Conservation (phyloP, 208 protist genomes). For the Crithidia mellificae region DNA sequence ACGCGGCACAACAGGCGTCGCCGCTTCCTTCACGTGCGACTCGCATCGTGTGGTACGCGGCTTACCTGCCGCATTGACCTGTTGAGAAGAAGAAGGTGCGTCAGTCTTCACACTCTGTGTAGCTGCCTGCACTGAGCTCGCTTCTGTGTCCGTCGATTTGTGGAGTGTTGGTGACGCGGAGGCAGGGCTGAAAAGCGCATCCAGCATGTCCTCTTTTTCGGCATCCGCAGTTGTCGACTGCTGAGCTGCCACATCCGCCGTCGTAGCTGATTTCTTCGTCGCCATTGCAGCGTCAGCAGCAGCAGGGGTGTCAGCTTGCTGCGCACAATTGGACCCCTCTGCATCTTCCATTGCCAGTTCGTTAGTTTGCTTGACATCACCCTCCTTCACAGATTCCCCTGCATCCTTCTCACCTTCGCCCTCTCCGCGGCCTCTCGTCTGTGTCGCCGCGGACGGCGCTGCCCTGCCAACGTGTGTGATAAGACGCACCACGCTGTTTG, state of each 20-base stretch:
- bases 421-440: background rate
- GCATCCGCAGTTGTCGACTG: background rate
- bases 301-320: no score
- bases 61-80: background rate
- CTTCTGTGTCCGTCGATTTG: no score
- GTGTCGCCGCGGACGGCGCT: background rate
- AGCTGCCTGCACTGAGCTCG: no score
- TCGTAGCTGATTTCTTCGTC: background rate
- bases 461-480: constrained; percentile 44
- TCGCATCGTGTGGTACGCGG: background rate
- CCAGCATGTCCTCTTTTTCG: background rate
- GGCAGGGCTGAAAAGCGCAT: background rate
- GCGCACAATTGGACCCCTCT: no score
- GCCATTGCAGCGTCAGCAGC: no score
- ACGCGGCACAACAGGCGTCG: constrained; percentile 15
- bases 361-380: no score
- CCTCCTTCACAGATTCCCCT: no score
- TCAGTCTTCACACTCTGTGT: no score
- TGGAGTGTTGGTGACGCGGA: background rate
- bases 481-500: constrained; percentile 66
- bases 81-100: no score
- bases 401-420: no score
- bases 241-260: background rate
- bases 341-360: no score
- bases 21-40: background rate